Evolutionary conservation across 1,139 yeast genomes (phyloP), one percentile per base, ranked within the genome.

Genomic region (Pichia sorboxylosa): DNA sequence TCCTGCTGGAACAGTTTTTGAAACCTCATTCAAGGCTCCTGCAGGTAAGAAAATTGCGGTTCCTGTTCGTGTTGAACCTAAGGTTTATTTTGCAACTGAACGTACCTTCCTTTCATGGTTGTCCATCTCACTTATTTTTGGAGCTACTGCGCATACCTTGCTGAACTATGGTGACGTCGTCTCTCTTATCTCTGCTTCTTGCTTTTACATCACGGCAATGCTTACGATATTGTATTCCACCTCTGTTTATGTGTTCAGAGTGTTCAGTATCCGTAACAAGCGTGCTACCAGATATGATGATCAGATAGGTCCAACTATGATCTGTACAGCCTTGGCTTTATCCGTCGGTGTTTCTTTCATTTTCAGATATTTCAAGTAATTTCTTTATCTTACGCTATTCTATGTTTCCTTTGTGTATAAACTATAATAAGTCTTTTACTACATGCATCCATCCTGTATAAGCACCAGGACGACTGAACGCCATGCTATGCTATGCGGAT

Each of bases 251-350:
- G 59, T 85, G 30, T 79, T 82, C 75, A 73, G 98, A 58, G 90
- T 85, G 7, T 55, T 74, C 34, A 78, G 78, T 55, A 84, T 90
- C 46, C 73, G 98, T 52, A 69, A 73, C 43, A 83, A 84, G 62
- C 73, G 73, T 41, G 84, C 92, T 1, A 82, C 75, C 20, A 70
- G 82, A 41, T 90, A 90, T 51, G 94, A 83, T 45, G 98, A 90
- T 58, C 73, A 68, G 49, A 55, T 77, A 44, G 98, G 98, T 1
- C 97, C 97, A 15, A 78, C 80, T 41, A 65, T 75, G 55, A 73
- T 90, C 36, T 87, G 96, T 61, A 57, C 60, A 17, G 79, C 79
- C 34, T 63, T 90, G 45, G 77, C 82, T 7, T 59, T 75, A 3
- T 77, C 94, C 4, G 74, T 87, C 10, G 69, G 80, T 21, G 66